Base-by-base conservation (phyloP, 2,329 filamentous ascomycete species). In the Penicillium sp. region DNA sequence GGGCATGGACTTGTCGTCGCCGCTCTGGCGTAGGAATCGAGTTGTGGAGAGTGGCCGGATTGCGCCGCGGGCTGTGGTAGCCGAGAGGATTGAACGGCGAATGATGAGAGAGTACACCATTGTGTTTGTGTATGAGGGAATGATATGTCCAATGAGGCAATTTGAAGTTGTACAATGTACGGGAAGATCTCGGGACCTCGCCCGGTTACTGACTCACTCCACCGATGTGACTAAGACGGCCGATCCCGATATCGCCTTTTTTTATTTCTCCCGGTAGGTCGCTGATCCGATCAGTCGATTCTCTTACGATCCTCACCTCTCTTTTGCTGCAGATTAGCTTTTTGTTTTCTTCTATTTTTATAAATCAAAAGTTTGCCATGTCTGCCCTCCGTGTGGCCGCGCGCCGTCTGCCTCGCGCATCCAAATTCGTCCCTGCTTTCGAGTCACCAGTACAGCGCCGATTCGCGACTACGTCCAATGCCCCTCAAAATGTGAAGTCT, bases 11-110 rank as follows among this genome's bases (percentile, higher is more conserved):
- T 71, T 69, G 60, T 71, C 63, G 55, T 61, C 58, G 56, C 59
- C 59, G 43, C 54, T 58, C 37, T 62, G 64, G 62, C 66, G 64
- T 57, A 64, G 62, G 42, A 54, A 51, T 23, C 62, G 54, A 50
- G 63, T 66, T 41, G 66, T 69, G 50, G 72, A 71, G 35, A 75
- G 64, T 8, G 64, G 54, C 10, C 69, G 69, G 15, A 61, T 33
- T 33, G 62, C 50, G 47, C 60, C 31, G 3, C 61, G 54, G 48
- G 41, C 19, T 78, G 69, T 54, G 56, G 66, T 66, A 38, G 76
- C 82, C 84, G 62, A 77, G 64, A 57, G 75, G 73, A 67, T 77
- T 74, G 64, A 69, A 69, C 65, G 77, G 70, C 64, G 64, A 41
- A 67, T 50, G 45, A 56, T 29, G 37, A 69, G 50, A 21, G 50